These are phyloP conservation scores for Parietaria judaica DNA, from an alignment of 306 rosid genomes.

Conservation along the genomic window DNA sequence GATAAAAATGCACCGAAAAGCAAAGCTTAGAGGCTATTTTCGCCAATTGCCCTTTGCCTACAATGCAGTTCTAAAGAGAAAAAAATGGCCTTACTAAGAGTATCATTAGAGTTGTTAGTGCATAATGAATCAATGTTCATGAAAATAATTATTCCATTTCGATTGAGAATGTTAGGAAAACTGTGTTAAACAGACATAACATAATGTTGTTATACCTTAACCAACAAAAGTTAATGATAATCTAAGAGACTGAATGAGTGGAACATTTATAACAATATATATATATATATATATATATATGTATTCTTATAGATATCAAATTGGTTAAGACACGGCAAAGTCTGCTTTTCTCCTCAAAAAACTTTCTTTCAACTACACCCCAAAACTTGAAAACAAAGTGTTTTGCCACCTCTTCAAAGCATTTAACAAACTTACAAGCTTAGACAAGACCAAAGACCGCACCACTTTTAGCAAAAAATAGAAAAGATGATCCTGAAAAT, in stretches of 20 bases:
- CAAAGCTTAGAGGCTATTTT: no score
- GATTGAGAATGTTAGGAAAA: neutral
- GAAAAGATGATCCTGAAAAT: slow-evolving; percentile 1
- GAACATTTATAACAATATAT: no score
- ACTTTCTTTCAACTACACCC: neutral
- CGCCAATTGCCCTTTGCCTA: neutral
- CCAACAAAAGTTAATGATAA: neutral
- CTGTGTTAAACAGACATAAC: neutral
- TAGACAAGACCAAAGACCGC: neutral
- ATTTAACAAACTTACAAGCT: slow-evolving; percentile 10
- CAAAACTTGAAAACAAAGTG: slow-evolving; percentile 4
- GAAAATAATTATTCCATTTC: neutral
- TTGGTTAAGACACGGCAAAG: slow-evolving; percentile 6
- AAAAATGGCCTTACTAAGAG: neutral
- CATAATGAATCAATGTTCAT: neutral
- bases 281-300: no score
- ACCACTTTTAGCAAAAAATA: neutral
- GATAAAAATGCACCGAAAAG: no score
- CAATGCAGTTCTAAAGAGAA: neutral
- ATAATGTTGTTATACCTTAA: neutral
- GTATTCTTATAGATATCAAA: neutral
- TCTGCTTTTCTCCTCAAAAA: slow-evolving; percentile 10
- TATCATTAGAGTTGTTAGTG: slow-evolving; percentile 2
- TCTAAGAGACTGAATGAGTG: no score
- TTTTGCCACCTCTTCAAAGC: slow-evolving; percentile 17